Conservation (phyloP, 176 grass and related monocot species). For the Thinopyrum elongatum region DNA sequence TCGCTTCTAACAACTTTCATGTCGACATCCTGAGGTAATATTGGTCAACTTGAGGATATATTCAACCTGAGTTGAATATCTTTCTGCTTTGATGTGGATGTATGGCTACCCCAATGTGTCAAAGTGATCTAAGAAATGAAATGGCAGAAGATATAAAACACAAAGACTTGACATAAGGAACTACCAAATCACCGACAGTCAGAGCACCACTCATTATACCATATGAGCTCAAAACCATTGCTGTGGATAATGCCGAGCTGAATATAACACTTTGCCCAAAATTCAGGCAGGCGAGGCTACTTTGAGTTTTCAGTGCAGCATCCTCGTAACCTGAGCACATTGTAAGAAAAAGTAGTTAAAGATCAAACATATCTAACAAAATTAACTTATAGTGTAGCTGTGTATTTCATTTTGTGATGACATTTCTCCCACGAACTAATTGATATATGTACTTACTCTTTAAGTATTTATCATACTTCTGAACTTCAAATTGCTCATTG, state of each 20-base stretch:
- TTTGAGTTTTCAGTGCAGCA: constrained; percentile 93
- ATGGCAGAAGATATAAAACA: not conserved
- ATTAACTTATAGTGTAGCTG: constrained; percentile 15
- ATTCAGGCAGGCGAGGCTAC: constrained; percentile 91
- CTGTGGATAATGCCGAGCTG: constrained; percentile 82
- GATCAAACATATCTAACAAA: constrained; percentile 34
- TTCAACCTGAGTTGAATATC: not conserved
- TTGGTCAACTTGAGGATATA: not conserved
- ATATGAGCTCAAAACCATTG: constrained; percentile 97
- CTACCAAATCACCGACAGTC: constrained; percentile 98
- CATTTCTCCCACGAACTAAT: constrained; percentile 12
- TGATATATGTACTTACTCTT: constrained; percentile 67
- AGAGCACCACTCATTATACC: constrained; percentile 96
- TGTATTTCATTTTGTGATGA: not conserved
- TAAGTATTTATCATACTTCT: constrained; percentile 95
- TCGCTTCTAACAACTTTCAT: not conserved
- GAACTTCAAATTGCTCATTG: constrained; percentile 90
- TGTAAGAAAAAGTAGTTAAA: constrained; percentile 24
- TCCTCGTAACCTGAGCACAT: constrained; percentile 71
- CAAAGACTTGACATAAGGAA: constrained; percentile 24
- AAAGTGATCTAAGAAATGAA: constrained; percentile 19
- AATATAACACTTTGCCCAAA: constrained; percentile 97
- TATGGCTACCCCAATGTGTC: not conserved
- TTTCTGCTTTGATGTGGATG: constrained; percentile 17
- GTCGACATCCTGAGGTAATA: not conserved